Base-by-base conservation (phyloP, 2,329 filamentous ascomycete genomes). In the Stromatinia cepivora region DNA sequence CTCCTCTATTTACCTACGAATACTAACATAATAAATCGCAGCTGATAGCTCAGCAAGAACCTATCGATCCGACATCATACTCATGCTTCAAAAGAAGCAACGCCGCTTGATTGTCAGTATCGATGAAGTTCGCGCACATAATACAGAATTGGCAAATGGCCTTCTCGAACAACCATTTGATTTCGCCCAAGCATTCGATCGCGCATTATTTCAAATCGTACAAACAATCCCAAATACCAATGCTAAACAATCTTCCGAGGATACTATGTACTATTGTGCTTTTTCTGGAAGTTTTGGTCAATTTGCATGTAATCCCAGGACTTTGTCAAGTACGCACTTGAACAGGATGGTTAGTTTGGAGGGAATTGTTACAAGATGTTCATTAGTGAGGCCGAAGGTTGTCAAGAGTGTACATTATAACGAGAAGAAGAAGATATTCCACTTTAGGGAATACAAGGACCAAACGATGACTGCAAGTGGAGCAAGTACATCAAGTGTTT, bases 301-400 rank as follows among this genome's bases (percentile, higher is more conserved):
- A 79, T 95, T 92, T 79, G 87, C 94, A 17, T 97, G 94, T 85
- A 99, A 97, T 77, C 95, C 95, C 53, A 88, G 95, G 74, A 98
- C 95, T 0, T 83, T 99, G 42, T 92, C 92, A 64, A 97, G 94
- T 3, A 86, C 88, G 53, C 92, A 97, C 76, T 86, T 99, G 69
- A 99, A 99, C 80, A 90, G 92, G 77, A 97, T 99, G 94, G 92
- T 99, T 20, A 97, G 94, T 4, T 86, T 99, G 65, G 95, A 99
- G 81, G 95, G 95, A 59, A 99, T 99, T 76, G 95, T 99, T 54
- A 99, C 95, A 48, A 92, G 95, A 80, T 97, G 93, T 81, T 97
- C 94, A 34, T 85, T 99, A 28, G 97, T 99, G 72, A 88, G 96
- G 69, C 95, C 95, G 15, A 99, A 99, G 81, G 89, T 99, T n/a